Conservation (phyloP, 23 red algal species). For the Gracilaria vermiculophylla region DNA sequence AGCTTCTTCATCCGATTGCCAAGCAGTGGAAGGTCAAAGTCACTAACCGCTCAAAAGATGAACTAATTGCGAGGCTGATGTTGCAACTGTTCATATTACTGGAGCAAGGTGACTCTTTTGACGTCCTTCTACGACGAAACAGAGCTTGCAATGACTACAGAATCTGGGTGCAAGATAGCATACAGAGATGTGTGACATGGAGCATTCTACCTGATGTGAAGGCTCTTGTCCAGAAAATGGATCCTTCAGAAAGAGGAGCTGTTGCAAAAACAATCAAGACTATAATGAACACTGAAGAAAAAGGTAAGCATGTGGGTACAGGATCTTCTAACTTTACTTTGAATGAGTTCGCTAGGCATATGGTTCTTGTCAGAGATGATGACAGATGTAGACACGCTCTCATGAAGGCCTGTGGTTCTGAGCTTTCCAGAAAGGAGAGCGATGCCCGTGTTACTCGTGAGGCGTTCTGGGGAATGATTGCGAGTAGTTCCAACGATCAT, state of each 20-base stretch:
- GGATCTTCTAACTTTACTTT: neutral
- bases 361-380: neutral
- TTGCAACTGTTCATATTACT: neutral
- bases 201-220: neutral
- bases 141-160: neutral
- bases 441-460: neutral
- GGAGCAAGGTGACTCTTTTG: neutral
- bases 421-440: neutral
- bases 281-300: neutral
- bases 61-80: neutral
- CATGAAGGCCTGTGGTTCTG: neutral
- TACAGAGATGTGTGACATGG: neutral
- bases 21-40: neutral
- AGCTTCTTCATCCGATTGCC: neutral
- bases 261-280: neutral
- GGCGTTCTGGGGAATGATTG: neutral
- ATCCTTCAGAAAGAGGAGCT: neutral
- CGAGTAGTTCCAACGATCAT: neutral
- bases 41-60: neutral
- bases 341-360: neutral
- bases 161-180: neutral
- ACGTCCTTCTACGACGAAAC: neutral
- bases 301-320: neutral
- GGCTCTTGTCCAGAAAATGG: neutral
- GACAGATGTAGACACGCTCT: neutral